Percentiles rank a stretch among this genome's conserved stretches.
phyloP scores from a whole-genome alignment of 257 asterid species.

The Ilex asprella region DNA sequence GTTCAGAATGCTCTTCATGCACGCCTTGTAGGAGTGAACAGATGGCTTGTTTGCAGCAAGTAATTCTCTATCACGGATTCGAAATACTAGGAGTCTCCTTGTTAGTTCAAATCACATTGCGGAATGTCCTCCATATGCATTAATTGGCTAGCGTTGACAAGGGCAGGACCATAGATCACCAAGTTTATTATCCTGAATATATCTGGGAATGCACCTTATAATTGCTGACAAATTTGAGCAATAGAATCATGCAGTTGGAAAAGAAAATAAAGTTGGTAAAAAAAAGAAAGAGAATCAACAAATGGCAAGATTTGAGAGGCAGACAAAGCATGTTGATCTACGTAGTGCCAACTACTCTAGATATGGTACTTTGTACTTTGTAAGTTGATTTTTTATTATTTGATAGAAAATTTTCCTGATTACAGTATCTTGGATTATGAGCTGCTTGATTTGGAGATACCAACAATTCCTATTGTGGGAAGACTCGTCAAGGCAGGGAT shows the following conservation, averaged over 20 bases:
- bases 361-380: not conserved
- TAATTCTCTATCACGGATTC: constrained; percentile 13
- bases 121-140: no score
- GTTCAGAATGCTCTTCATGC: constrained; percentile 70
- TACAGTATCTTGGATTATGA: constrained; percentile 65
- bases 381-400: not conserved
- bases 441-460: constrained; percentile 64
- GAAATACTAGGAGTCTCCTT: not conserved
- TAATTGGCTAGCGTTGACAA: no score
- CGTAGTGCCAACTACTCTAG: no score
- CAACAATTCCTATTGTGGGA: constrained; percentile 55
- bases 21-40: constrained; percentile 52
- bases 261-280: no score
- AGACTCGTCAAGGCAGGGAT: constrained; percentile 50
- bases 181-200: no score
- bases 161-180: no score
- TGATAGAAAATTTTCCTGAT: not conserved
- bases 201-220: no score
- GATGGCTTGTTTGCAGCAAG: constrained; percentile 84
- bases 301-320: not conserved
- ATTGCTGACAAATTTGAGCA: no score
- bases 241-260: no score
- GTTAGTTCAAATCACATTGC: not conserved
- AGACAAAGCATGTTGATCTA: not conserved
- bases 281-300: no score